phyloP scores from a whole-genome alignment of 202 grass and related monocot species.

The Hordeum pubiflorum region DNA sequence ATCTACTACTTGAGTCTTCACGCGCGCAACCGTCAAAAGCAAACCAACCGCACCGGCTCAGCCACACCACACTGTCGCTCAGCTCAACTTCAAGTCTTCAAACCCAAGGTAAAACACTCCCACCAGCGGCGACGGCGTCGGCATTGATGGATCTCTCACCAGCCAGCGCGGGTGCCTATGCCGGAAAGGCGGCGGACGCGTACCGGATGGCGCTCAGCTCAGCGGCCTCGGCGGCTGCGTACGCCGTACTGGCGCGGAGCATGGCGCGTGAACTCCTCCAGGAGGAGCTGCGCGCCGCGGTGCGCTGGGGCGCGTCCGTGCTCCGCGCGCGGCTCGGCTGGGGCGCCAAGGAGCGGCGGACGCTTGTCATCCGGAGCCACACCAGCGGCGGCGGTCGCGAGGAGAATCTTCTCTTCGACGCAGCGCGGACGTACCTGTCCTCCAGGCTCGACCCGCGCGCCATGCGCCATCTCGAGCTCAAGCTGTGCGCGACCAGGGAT shows the following conservation, averaged over 20 bases:
- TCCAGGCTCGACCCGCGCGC: background rate
- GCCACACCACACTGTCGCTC: background rate
- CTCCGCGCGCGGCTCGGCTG: background rate
- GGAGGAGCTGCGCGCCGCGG: background rate
- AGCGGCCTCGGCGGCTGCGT: constrained; percentile 31
- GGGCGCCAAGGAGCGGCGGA: background rate
- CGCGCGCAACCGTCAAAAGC: background rate
- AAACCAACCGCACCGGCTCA: background rate
- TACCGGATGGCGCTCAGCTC: constrained; percentile 32
- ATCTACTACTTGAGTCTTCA: background rate
- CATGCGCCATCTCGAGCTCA: background rate
- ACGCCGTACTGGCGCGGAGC: constrained; percentile 22
- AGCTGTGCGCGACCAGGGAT: background rate
- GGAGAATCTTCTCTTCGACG: background rate
- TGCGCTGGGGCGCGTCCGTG: constrained; percentile 1
- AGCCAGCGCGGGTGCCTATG: background rate
- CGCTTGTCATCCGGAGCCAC: background rate
- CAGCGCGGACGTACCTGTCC: background rate
- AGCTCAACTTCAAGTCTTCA: background rate
- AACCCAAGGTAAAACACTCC: background rate
- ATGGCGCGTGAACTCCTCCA: background rate
- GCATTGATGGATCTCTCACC: background rate
- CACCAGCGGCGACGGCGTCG: background rate
- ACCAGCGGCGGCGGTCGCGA: background rate
- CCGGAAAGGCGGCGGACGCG: constrained; percentile 14